A percentile compares a stretch with the other conserved stretches of the same genome.
phyloP scores from a whole-genome alignment of 805 yeast genomes.

The Yarrowia phangngaensis region DNA sequence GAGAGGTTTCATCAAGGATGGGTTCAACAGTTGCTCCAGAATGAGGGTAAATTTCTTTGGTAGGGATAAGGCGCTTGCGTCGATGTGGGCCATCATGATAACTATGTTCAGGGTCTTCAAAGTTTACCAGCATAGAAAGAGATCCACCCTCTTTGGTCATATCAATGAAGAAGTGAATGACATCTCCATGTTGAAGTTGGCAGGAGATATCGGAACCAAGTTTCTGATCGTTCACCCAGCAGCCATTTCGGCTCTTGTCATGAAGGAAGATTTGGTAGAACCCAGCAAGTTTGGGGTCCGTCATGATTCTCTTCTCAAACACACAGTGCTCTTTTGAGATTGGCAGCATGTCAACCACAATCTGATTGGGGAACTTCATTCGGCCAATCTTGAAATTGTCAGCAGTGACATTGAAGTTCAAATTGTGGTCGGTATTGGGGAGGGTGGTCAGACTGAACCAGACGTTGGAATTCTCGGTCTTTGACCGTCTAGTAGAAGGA shows the following conservation, averaged over 20 bases:
- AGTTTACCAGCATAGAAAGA: slow-evolving; percentile 3
- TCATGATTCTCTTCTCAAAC: slow-evolving; percentile 8
- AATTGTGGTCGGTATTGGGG: background rate
- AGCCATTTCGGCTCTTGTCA: slow-evolving; percentile 20
- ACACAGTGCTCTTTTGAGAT: slow-evolving; percentile 18
- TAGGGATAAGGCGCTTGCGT: background rate
- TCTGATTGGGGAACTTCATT: slow-evolving; percentile 1
- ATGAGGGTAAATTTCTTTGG: slow-evolving; percentile 10
- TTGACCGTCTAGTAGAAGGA: background rate
- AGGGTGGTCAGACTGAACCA: slow-evolving; percentile 17
- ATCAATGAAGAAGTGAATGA: slow-evolving; percentile 1
- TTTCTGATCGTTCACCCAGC: slow-evolving; percentile 5
- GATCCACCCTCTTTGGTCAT: background rate
- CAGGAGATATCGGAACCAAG: background rate
- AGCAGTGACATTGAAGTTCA: slow-evolving; percentile 2
- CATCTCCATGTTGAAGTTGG: slow-evolving; percentile 19
- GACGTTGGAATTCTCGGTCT: slow-evolving; percentile 1
- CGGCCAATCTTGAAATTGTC: slow-evolving; percentile 20
- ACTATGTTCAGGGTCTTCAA: slow-evolving; percentile 8
- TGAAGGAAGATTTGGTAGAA: slow-evolving; percentile 15
- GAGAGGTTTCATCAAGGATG: too few species aligned
- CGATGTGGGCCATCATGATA: slow-evolving; percentile 5
- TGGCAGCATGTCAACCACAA: slow-evolving; percentile 12
- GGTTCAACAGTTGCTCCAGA: too few species aligned
- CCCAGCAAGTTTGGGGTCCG: slow-evolving; percentile 14